phyloP scores from a whole-genome alignment of 129 eudicot genomes.

The Pittosporum tobira region DNA sequence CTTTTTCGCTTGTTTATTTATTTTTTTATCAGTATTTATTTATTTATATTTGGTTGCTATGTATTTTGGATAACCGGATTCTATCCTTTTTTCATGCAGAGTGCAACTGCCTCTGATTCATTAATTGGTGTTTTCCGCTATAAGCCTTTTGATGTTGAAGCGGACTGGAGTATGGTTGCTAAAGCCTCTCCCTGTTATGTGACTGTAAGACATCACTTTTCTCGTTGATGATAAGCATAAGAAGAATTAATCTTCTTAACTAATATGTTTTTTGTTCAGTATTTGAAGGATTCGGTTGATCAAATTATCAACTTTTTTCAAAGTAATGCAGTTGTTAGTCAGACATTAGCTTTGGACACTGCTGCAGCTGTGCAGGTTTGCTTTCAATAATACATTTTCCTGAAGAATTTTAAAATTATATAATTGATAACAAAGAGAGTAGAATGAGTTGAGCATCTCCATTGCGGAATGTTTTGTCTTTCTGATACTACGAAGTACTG shows the following conservation, averaged over 20 bases:
- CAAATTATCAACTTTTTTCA: constrained; percentile 68
- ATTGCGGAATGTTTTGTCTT: background rate
- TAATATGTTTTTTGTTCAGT: constrained; percentile 37
- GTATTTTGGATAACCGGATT: constrained; percentile 14
- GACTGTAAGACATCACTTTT: constrained; percentile 48
- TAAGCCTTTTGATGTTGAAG: constrained; percentile 78
- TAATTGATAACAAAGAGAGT: no score
- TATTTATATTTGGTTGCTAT: no score
- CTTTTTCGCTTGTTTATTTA: no score
- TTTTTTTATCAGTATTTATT: no score
- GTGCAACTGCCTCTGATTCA: constrained; percentile 78
- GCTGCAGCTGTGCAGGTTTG: constrained; percentile 98
- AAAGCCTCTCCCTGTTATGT: constrained; percentile 96
- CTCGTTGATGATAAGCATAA: background rate
- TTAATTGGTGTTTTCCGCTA: constrained; percentile 70
- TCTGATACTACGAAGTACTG: background rate
- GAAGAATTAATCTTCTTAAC: constrained; percentile 5
- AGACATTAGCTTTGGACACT: constrained; percentile 91
- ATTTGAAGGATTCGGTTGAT: constrained; percentile 79
- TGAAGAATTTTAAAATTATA: background rate
- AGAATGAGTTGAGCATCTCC: no score
- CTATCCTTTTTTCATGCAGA: constrained; percentile 36
- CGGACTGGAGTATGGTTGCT: constrained; percentile 97
- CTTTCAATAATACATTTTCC: background rate
- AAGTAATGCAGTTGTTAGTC: constrained; percentile 81